These are phyloP conservation scores for Sedum album DNA, from an alignment of 164 flowering plant species.

Conservation along the genomic window DNA sequence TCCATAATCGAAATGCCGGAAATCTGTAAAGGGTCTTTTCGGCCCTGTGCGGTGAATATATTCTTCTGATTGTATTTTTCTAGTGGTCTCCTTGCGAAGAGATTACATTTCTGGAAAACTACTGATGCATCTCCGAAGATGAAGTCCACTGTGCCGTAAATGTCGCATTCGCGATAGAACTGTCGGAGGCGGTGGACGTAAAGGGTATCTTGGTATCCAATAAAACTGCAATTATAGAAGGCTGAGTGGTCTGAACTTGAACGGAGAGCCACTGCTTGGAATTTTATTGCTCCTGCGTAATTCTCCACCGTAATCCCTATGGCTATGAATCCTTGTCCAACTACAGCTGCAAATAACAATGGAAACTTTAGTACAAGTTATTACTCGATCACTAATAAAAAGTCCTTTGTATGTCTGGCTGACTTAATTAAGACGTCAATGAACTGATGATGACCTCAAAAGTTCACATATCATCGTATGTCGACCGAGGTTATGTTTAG, in stretches of 20 bases:
- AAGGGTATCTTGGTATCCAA: constrained; percentile 48
- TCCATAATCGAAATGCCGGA: constrained; percentile 24
- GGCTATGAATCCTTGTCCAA: constrained; percentile 26
- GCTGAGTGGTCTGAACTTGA: constrained; percentile 27
- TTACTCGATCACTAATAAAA: neutral
- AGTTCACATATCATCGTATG: too few relatives aligned
- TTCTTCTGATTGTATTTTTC: constrained; percentile 14
- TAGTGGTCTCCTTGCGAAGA: constrained; percentile 38
- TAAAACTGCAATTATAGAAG: constrained; percentile 32
- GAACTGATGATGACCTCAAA: too few relatives aligned
- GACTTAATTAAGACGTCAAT: too few relatives aligned
- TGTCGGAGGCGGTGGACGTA: constrained; percentile 42
- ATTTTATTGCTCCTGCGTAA: constrained; percentile 29
- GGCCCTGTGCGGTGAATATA: constrained; percentile 33
- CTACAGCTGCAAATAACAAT: constrained; percentile 22
- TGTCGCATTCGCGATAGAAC: constrained; percentile 41
- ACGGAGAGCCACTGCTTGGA: constrained; percentile 36
- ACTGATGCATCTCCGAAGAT: constrained; percentile 63
- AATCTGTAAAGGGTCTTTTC: constrained; percentile 26
- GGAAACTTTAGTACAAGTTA: neutral
- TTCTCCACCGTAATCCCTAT: constrained; percentile 30
- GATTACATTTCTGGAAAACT: constrained; percentile 47
- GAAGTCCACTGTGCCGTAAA: constrained; percentile 71
- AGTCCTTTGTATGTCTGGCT: too few relatives aligned
- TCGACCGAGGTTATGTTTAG: too few relatives aligned